Evolutionary conservation across 495 filamentous ascomycete genomes (phyloP).

Genomic region (Xylaria intraflava): DNA sequence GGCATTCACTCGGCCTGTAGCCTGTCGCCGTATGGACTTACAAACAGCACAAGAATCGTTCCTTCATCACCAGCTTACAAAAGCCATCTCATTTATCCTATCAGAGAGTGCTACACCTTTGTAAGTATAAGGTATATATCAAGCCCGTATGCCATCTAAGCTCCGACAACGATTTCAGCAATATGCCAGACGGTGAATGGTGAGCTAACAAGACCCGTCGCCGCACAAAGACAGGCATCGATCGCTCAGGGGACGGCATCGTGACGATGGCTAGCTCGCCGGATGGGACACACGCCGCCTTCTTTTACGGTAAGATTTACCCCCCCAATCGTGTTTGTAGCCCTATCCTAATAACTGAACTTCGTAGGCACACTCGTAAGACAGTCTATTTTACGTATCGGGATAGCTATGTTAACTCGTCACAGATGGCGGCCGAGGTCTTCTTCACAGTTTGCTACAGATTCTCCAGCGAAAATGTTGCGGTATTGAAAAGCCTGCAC

Average conservation of each 20-base stretch:
- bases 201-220: too few relatives aligned
- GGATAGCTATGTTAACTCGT: conserved; percentile 29
- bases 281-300: conserved; percentile 41
- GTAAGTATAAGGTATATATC: too few relatives aligned
- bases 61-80: too few relatives aligned
- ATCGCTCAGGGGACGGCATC: not conserved
- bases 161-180: too few relatives aligned
- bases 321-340: not conserved
- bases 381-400: not conserved
- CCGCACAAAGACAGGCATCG: not conserved
- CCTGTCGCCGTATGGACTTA: too few relatives aligned
- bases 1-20: too few relatives aligned
- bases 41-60: too few relatives aligned
- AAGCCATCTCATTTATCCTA: too few relatives aligned
- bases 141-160: too few relatives aligned
- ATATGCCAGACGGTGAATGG: too few relatives aligned
- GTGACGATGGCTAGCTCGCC: conserved; percentile 4
- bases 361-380: conserved; percentile 33
- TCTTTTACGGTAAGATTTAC: conserved; percentile 56
- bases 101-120: too few relatives aligned
- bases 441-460: conserved; percentile 79
- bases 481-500: conserved; percentile 49
- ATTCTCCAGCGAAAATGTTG: conserved; percentile 24
- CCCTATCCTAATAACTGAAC: conserved; percentile 2
- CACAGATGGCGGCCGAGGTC: conserved; percentile 71